Evolutionary conservation across 306 rosid species (phyloP).

Genomic region (Fragaria nilgerrensis): DNA sequence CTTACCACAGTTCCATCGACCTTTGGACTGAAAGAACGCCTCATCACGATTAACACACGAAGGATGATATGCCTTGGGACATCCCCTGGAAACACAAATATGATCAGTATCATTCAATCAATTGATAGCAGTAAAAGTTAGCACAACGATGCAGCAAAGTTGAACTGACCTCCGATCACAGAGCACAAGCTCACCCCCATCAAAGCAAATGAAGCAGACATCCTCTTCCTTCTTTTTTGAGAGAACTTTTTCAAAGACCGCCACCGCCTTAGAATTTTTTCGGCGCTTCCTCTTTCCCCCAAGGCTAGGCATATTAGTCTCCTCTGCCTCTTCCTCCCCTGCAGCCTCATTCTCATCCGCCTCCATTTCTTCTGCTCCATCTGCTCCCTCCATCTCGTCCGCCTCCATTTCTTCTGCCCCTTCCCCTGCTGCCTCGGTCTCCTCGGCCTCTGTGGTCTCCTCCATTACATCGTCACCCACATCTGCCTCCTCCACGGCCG

Average conservation of each 20-base stretch:
- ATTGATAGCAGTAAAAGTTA: constrained; percentile 17
- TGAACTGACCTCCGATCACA: constrained; percentile 80
- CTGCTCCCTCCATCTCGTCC: constrained; percentile 16
- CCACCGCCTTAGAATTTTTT: constrained; percentile 46
- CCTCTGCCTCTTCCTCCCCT: constrained; percentile 36
- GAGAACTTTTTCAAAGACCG: constrained; percentile 42
- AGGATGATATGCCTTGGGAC: constrained; percentile 99
- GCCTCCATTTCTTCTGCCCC: constrained; percentile 14
- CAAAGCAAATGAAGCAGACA: constrained; percentile 98
- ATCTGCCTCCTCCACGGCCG: constrained; percentile 10
- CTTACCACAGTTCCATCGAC: constrained; percentile 97
- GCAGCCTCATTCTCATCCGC: constrained; percentile 32
- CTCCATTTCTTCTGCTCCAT: constrained; percentile 38
- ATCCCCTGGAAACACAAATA: constrained; percentile 62
- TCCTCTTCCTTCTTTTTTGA: constrained; percentile 89
- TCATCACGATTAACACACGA: constrained; percentile 87
- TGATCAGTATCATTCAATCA: constrained; percentile 15
- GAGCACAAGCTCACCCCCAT: constrained; percentile 97
- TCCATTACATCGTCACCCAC: constrained; percentile 18
- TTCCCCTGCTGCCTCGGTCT: constrained; percentile 30
- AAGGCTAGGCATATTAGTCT: constrained; percentile 29
- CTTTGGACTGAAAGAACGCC: constrained; percentile 93
- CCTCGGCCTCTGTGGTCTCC: constrained; percentile 30
- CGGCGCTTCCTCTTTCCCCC: constrained; percentile 85
- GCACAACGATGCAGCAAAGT: not conserved